Percentiles rank a stretch among this genome's conserved stretches.
These are phyloP conservation scores for Chaetoceros muelleri DNA, from an alignment of 108 stramenopile species.

Conservation along the genomic window DNA sequence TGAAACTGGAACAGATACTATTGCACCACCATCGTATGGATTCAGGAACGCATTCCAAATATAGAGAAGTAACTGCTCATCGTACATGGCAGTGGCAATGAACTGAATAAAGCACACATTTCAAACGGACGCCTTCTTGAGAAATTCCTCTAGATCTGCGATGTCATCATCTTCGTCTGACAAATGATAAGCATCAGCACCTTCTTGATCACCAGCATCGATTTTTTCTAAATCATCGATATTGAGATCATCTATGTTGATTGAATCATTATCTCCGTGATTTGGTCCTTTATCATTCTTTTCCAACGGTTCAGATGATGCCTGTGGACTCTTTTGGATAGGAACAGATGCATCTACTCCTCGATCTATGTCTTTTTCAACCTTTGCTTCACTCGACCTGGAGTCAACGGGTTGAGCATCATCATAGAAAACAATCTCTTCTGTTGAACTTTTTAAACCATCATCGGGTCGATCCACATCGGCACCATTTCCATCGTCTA, in stretches of 20 bases:
- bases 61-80: too few relatives aligned
- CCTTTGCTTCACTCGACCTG: not conserved
- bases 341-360: too few relatives aligned
- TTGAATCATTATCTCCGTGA: conserved; percentile 10
- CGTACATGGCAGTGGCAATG: too few relatives aligned
- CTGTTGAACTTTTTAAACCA: conserved; percentile 13
- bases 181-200: not conserved
- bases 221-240: conserved; percentile 50
- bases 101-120: too few relatives aligned
- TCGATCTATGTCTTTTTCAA: not conserved
- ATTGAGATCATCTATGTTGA: conserved; percentile 30
- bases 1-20: too few relatives aligned
- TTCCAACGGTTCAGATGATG: not conserved
- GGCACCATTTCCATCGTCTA: conserved; percentile 57
- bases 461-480: conserved; percentile 24
- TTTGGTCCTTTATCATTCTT: not conserved
- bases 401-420: not conserved
- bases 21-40: too few relatives aligned
- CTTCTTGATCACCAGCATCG: not conserved
- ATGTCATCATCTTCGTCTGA: not conserved
- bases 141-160: not conserved
- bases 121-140: not conserved
- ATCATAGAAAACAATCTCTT: conserved; percentile 23
- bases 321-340: not conserved
- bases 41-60: too few relatives aligned